Evolutionary conservation across 2,329 filamentous ascomycete species (phyloP).

Genomic region (Sporothrix pseudoabietina): DNA sequence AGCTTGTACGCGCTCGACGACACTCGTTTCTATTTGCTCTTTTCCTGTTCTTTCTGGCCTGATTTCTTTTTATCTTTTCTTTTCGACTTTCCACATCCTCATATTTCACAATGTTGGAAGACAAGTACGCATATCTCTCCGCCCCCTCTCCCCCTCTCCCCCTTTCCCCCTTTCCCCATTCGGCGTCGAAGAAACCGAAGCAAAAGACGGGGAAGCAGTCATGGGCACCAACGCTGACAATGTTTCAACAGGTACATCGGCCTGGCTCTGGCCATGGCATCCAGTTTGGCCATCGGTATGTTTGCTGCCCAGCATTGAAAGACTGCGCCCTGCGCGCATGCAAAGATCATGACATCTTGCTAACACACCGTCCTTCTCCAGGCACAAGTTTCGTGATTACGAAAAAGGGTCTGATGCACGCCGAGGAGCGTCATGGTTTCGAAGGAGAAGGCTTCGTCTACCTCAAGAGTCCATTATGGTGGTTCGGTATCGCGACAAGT

Average conservation of each 20-base stretch:
- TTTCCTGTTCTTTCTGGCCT: neutral
- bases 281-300: conserved; percentile 75
- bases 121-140: conserved; percentile 46
- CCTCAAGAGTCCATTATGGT: conserved; percentile 93
- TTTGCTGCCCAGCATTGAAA: conserved; percentile 27
- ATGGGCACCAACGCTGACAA: conserved; percentile 5
- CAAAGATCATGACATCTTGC: conserved; percentile 9
- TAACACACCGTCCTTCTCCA: conserved; percentile 43
- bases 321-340: neutral
- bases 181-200: neutral
- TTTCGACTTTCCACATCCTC: neutral
- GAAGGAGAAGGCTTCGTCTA: conserved; percentile 96
- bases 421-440: conserved; percentile 88
- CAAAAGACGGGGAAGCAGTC: neutral
- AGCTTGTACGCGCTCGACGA: conserved; percentile 21
- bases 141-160: neutral
- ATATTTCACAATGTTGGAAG: conserved; percentile 45
- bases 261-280: conserved; percentile 72
- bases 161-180: neutral
- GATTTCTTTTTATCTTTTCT: neutral
- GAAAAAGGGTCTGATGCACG: conserved; percentile 84
- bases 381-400: conserved; percentile 98
- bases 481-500: conserved; percentile 91
- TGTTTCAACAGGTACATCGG: conserved; percentile 64
- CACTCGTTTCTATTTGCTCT: neutral